Base-by-base conservation (phyloP, 2,329 filamentous ascomycete genomes). In the Stachybotrys chlorohalonatus region DNA sequence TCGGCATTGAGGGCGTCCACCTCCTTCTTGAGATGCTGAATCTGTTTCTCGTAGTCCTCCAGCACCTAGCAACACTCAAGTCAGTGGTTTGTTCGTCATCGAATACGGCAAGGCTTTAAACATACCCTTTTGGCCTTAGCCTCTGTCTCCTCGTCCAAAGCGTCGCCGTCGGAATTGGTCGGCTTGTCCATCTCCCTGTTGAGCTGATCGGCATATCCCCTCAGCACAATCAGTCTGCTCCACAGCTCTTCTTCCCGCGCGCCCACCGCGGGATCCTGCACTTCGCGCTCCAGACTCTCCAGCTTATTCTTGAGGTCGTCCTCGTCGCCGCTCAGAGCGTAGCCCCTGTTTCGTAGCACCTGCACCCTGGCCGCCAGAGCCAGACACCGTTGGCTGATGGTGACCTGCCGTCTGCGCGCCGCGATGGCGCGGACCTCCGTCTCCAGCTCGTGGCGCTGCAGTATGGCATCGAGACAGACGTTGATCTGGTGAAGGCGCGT, bases 171-270 rank as follows among this genome's bases (percentile, higher is more conserved):
- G 53, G 77, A 73, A 31, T 76, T 72, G 2, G 83, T 81, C 54
- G 85, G 75, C 71, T 84, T 85, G 66, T 86, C 87, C 55, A 90
- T 78, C 73, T 94, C 89, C 62, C 82, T 83, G 64, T 86, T 86
- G 61, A 95, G 70, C 63, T 84, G 80, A 60, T 86, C 82, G 24
- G 87, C 86, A 60, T 90, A 83, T 57, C 88, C 87, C 59, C 87
- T 78, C 51, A 94, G 74, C 45, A 86, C 81, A 51, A 91, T 86
- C 73, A 94, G 81, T 49, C 89, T 77, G 59, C 89, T 90, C 89
- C 89, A 94, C 49, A 94, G 83, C 74, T 94, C 89, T 70, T 94
- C 90, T 66, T 90, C 86, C 60, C 88, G 77, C 3, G 88, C 89
- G 45, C 82, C 81, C 54, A 93, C 78, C 7, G 85, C 84, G 7